Conservation (phyloP, 2,329 filamentous ascomycete species). For the Colletotrichum sansevieriae region DNA sequence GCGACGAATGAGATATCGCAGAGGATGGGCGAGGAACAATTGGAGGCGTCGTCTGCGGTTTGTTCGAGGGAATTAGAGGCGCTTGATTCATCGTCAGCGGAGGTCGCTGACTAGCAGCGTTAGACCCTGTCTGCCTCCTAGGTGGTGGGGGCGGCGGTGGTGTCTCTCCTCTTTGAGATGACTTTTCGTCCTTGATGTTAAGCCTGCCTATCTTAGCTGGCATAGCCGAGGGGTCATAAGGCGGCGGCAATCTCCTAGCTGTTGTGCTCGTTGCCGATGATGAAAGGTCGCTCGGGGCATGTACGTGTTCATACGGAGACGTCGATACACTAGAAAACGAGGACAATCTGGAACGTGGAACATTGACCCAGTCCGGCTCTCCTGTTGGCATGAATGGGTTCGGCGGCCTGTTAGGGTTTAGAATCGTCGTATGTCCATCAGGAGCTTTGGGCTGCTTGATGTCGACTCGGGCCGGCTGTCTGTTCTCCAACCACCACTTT, state of each 20-base stretch:
- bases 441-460: constrained; percentile 72
- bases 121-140: constrained; percentile 53
- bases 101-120: constrained; percentile 21
- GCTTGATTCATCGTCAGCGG: constrained; percentile 29
- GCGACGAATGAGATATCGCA: constrained; percentile 49
- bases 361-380: constrained; percentile 87
- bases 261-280: constrained; percentile 59
- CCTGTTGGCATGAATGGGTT: constrained; percentile 84
- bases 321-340: constrained; percentile 69
- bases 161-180: constrained; percentile 49
- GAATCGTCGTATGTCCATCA: constrained; percentile 66
- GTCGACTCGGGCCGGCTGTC: constrained; percentile 80
- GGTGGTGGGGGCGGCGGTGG: constrained; percentile 62
- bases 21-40: constrained; percentile 51
- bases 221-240: constrained; percentile 61
- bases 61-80: constrained; percentile 35
- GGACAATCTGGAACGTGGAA: constrained; percentile 67
- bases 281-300: constrained; percentile 61
- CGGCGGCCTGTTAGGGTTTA: constrained; percentile 80
- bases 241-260: constrained; percentile 65
- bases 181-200: constrained; percentile 57
- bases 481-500: constrained; percentile 79
- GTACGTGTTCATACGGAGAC: constrained; percentile 71
- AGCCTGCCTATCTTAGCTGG: constrained; percentile 61
- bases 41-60: constrained; percentile 43